A percentile compares a stretch with the other conserved stretches of the same genome.
phyloP scores from a whole-genome alignment of 352 stramenopile species.

The Blastocystis sp. region DNA sequence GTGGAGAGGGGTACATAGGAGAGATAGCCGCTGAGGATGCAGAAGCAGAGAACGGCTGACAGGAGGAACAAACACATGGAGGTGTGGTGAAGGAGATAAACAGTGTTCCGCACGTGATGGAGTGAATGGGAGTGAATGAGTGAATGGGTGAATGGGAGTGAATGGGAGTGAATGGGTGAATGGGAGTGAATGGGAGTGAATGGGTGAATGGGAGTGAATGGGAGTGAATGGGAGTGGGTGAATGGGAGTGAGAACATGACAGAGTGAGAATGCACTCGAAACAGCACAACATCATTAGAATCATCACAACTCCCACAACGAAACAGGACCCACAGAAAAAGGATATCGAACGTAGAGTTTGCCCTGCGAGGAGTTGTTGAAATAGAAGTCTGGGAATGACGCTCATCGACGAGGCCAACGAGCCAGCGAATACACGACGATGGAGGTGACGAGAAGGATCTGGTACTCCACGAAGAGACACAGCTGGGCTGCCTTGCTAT shows the following conservation, averaged over 20 bases:
- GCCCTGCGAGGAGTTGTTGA: neutral
- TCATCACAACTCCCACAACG: too few relatives aligned
- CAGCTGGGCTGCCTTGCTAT: slow-evolving; percentile 17
- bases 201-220: too few relatives aligned
- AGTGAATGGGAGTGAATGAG: too few relatives aligned
- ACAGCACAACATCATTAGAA: too few relatives aligned
- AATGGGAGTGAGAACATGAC: too few relatives aligned
- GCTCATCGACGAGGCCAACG: neutral
- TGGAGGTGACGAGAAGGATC: neutral
- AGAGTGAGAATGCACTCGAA: too few relatives aligned
- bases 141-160: too few relatives aligned
- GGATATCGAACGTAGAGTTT: slow-evolving; percentile 56
- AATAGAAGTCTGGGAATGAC: slow-evolving; percentile 21
- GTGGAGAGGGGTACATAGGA: neutral
- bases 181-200: too few relatives aligned
- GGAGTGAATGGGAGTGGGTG: too few relatives aligned
- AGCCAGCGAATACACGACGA: slow-evolving; percentile 5
- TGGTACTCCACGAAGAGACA: slow-evolving; percentile 17
- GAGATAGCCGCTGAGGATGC: neutral
- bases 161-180: too few relatives aligned
- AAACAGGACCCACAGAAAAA: neutral
- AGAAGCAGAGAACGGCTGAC: neutral
- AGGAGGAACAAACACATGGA: neutral
- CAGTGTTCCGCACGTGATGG: neutral
- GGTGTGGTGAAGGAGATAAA: neutral